These are phyloP conservation scores for Naganishia cerealis DNA, from an alignment of 1,284 basidiomycete species.

Conservation along the genomic window DNA sequence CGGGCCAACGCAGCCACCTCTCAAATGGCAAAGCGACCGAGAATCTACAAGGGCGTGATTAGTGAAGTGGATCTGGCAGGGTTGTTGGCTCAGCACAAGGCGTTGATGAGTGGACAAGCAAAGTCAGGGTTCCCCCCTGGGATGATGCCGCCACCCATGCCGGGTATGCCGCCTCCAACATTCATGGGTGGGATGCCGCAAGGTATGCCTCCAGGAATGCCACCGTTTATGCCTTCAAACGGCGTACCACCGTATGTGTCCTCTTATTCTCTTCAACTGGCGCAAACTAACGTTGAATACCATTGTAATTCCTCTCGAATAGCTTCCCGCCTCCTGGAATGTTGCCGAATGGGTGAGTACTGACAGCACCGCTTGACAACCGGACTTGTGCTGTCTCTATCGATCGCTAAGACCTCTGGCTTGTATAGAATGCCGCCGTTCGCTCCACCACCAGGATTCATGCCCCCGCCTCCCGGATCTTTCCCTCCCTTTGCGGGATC, in stretches of 20 bases:
- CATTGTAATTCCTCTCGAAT: not conserved
- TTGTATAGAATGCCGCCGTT: conserved; percentile 37
- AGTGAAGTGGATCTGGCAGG: conserved; percentile 79
- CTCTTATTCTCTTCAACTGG: not conserved
- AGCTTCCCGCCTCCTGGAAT: conserved; percentile 24
- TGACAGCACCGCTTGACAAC: not conserved
- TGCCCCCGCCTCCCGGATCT: conserved; percentile 37
- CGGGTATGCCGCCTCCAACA: conserved; percentile 49
- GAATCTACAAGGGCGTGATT: conserved; percentile 76
- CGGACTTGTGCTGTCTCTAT: not conserved
- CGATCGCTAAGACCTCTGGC: conserved; percentile 35
- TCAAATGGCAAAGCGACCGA: conserved; percentile 66
- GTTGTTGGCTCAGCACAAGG: conserved; percentile 85
- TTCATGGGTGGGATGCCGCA: conserved; percentile 53
- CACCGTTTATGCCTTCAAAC: conserved; percentile 43
- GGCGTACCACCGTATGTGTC: conserved; percentile 14
- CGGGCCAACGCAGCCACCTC: conserved; percentile 63
- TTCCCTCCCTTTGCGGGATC: conserved; percentile 37
- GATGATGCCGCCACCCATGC: conserved; percentile 42
- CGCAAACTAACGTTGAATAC: not conserved
- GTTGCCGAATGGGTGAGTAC: conserved; percentile 11
- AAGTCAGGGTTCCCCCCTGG: conserved; percentile 52
- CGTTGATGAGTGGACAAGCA: conserved; percentile 74
- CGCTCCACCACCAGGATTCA: conserved; percentile 39
- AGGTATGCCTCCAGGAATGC: conserved; percentile 35